These are phyloP conservation scores for Alternaria hordeiaustralica DNA, from an alignment of 2,329 filamentous ascomycete species.

Conservation along the genomic window DNA sequence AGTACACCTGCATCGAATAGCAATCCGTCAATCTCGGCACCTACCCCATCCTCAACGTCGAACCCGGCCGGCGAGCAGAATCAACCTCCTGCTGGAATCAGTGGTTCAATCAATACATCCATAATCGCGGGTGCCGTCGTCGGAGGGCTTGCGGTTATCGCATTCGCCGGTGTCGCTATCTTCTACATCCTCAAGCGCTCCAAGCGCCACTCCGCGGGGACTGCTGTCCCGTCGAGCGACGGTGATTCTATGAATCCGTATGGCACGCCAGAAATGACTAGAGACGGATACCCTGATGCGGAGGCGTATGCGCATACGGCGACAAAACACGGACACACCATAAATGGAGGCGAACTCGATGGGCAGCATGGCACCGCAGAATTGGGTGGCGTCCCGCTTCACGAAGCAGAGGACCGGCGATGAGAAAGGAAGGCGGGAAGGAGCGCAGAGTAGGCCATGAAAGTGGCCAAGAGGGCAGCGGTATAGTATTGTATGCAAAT, in stretches of 20 bases:
- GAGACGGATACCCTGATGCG: not conserved
- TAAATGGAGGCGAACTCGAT: constrained; percentile 1
- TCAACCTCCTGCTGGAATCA: not conserved
- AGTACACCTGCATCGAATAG: not conserved
- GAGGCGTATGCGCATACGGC: not conserved
- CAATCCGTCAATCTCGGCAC: not conserved
- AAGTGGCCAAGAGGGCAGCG: not conserved
- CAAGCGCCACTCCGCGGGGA: not conserved
- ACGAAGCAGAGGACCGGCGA: not conserved
- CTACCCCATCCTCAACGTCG: not conserved
- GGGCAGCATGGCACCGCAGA: not conserved
- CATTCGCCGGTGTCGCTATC: constrained; percentile 1
- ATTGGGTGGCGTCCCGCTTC: not conserved
- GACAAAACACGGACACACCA: not conserved
- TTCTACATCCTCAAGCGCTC: constrained; percentile 4
- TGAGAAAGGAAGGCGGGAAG: not conserved
- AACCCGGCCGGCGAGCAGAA: not conserved
- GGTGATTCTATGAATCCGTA: not conserved
- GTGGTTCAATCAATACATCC: not conserved
- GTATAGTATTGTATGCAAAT: not conserved
- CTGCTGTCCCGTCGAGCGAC: not conserved
- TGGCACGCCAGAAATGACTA: not conserved
- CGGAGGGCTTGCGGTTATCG: constrained; percentile 1
- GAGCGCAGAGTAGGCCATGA: not conserved
- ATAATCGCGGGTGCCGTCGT: not conserved